phyloP scores from a whole-genome alignment of 2,329 filamentous ascomycete species.

The Exophiala viscosa region DNA sequence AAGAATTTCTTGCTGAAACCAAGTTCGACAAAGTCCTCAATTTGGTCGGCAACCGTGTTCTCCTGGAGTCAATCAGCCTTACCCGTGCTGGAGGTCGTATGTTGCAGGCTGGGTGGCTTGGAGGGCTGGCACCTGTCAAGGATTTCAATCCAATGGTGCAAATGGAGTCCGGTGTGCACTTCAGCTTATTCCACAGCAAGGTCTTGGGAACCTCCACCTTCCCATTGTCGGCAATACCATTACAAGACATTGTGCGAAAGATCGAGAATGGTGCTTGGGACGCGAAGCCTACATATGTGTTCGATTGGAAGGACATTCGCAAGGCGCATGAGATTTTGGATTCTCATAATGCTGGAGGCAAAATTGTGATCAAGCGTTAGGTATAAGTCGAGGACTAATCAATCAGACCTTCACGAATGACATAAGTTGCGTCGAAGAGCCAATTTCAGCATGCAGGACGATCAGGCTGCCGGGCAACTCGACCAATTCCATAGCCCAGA shows the following conservation, averaged over 20 bases:
- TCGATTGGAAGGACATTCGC: slow-evolving; percentile 34
- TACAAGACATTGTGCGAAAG: slow-evolving; percentile 38
- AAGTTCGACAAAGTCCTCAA: slow-evolving; percentile 40
- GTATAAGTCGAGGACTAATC: background rate
- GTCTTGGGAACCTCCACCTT: slow-evolving; percentile 37
- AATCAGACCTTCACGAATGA: background rate
- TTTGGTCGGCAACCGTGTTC: slow-evolving; percentile 38
- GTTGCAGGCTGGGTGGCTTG: slow-evolving; percentile 39
- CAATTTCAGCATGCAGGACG: too few species aligned
- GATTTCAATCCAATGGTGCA: slow-evolving; percentile 45
- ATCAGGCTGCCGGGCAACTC: too few species aligned
- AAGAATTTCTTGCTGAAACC: slow-evolving; percentile 12
- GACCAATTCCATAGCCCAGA: too few species aligned
- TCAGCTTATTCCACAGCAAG: slow-evolving; percentile 44
- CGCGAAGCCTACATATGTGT: slow-evolving; percentile 35
- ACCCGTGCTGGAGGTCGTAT: slow-evolving; percentile 37
- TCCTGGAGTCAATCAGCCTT: slow-evolving; percentile 40
- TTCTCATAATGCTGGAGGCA: slow-evolving; percentile 33
- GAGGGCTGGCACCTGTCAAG: slow-evolving; percentile 38
- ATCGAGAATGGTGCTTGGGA: slow-evolving; percentile 33
- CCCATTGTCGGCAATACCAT: slow-evolving; percentile 38
- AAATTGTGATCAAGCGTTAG: slow-evolving; percentile 31
- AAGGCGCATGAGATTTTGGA: slow-evolving; percentile 36
- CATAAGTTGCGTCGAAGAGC: too few species aligned
- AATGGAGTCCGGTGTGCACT: slow-evolving; percentile 46